Evolutionary conservation across 116 monocot genomes (phyloP).

Genomic region (Posidonia oceanica): DNA sequence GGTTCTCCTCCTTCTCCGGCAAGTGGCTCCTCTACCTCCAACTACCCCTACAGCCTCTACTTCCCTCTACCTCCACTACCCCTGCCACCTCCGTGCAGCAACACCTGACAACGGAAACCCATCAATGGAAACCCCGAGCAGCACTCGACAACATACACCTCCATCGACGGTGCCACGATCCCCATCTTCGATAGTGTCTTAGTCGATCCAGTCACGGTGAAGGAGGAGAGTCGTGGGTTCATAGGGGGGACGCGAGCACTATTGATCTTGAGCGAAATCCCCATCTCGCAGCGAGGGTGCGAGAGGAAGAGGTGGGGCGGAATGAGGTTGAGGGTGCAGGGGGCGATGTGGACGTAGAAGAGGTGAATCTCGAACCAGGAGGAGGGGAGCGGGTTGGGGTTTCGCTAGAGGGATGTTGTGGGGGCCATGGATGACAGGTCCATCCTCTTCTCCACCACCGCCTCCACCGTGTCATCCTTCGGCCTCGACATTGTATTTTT

Average conservation of each 20-base stretch:
- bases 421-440: constrained; percentile 1
- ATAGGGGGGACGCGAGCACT: constrained; percentile 32
- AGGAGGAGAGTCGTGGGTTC: constrained; percentile 36
- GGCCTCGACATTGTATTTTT: no score
- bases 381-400: constrained; percentile 8
- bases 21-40: no score
- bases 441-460: constrained; percentile 11
- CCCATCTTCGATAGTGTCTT: constrained; percentile 5
- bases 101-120: no score
- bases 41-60: no score
- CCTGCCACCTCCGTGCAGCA: no score
- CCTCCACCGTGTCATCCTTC: background rate
- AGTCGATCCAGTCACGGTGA: constrained; percentile 59
- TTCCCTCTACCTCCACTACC: no score
- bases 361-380: constrained; percentile 62
- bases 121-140: constrained; percentile 27
- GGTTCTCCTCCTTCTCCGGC: no score
- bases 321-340: constrained; percentile 23
- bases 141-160: constrained; percentile 36
- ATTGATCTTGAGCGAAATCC: constrained; percentile 48
- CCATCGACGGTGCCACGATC: constrained; percentile 17
- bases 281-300: constrained; percentile 50
- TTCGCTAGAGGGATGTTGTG: background rate
- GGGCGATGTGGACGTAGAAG: constrained; percentile 55
- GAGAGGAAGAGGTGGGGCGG: constrained; percentile 36